Conservation (phyloP, 2,329 filamentous ascomycete species). For the Stagonosporopsis tanaceti region DNA sequence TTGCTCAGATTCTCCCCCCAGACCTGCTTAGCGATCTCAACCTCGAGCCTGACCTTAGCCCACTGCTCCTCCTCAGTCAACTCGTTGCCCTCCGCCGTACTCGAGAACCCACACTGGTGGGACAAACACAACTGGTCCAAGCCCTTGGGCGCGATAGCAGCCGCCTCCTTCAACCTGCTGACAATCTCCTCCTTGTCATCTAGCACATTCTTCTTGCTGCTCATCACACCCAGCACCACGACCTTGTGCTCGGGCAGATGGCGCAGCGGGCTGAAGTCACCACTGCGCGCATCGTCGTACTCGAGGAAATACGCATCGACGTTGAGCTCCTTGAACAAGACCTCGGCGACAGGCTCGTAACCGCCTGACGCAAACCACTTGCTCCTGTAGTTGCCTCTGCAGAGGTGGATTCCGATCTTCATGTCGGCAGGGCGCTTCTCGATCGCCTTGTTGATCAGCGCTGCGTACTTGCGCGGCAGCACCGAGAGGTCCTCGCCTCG, state of each 20-base stretch:
- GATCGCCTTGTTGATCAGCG: conserved; percentile 64
- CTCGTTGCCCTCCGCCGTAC: conserved; percentile 65
- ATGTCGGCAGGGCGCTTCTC: conserved; percentile 62
- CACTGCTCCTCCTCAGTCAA: conserved; percentile 65
- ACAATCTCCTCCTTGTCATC: conserved; percentile 57
- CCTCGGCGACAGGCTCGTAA: conserved; percentile 66
- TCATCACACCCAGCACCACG: conserved; percentile 65
- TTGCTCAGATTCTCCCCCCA: conserved; percentile 60
- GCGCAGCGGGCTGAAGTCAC: conserved; percentile 64
- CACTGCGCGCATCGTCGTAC: conserved; percentile 65
- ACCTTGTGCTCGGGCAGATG: conserved; percentile 63
- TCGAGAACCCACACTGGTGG: conserved; percentile 66
- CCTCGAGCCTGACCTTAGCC: conserved; percentile 63
- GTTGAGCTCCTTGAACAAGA: conserved; percentile 64
- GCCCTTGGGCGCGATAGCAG: conserved; percentile 58
- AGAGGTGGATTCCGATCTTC: conserved; percentile 65
- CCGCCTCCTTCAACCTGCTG: conserved; percentile 49
- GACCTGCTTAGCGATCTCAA: conserved; percentile 65
- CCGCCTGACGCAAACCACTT: conserved; percentile 67
- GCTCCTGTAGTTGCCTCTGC: conserved; percentile 64
- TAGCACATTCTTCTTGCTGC: conserved; percentile 65
- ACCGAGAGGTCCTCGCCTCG: conserved; percentile 60
- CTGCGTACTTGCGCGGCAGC: conserved; percentile 61
- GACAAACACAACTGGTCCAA: conserved; percentile 64
- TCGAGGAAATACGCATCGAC: conserved; percentile 68